Evolutionary conservation across 2,329 filamentous ascomycete genomes (phyloP), one percentile per base, ranked within the genome.

Genomic region (Fusarium pseudocircinatum): DNA sequence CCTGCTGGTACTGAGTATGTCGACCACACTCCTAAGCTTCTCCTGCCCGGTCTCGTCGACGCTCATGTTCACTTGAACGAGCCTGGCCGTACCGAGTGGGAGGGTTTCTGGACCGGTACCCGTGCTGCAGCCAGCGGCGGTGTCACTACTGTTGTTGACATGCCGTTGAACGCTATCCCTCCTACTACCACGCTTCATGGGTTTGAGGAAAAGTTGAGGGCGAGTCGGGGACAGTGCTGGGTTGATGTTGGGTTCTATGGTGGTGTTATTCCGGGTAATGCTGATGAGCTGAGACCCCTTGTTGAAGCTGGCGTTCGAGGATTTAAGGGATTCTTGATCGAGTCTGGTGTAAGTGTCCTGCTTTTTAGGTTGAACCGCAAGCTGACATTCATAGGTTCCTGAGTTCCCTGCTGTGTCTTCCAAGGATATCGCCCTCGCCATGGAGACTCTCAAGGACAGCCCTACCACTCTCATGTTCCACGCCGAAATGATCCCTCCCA

Each of bases 171-270:
- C 83, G 95, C 96, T 54, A 97, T 99, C 60, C 96, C 96, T 40
- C 96, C 96, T 0, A 99, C 96, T 0, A 98, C 96, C 15, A 98
- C 96, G 0, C 87, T 98, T 7, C 86, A 87, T 24, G 94, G 93
- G 12, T 88, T 99, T 75, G 87, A 92, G 70, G 93, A 94, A 85
- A 99, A 99, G 86, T 86, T 97, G 52, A 88, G 89, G 34, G 96
- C 96, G 30, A 94, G 94, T 44, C 83, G 89, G 69, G 94, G 93
- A 39, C 93, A 98, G 84, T 97, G 96, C 84, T 99, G 96, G 96
- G 94, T 98, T 32, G 96, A 98, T 78, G 95, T 98, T n/a, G 96
- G 95, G 36, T 98, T 99, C 83, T 98, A 98, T 80, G 96, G 96
- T 32, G 96, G 96, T 37, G 91, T 98, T 43, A 91, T 99, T 53